Evolutionary conservation across 1,284 basidiomycete genomes (phyloP), one percentile per base, ranked within the genome.

Genomic region (Psilocybe mexicana): DNA sequence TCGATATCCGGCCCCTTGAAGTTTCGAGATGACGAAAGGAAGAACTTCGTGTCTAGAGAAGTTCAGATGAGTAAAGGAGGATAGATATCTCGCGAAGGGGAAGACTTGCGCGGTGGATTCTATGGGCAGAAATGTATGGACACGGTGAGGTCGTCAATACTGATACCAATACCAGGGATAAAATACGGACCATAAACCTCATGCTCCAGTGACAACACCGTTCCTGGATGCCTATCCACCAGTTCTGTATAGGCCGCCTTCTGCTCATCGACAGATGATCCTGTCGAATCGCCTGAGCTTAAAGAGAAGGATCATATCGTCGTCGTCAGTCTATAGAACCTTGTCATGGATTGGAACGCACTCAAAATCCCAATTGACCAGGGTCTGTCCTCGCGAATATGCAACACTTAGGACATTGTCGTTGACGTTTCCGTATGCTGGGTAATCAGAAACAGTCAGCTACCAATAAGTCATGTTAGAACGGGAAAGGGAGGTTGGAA

Each of bases 401-500:
- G 82, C 73, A 8, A 76, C 78, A 35, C 75, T 63, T 24, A 76
- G 70, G 1, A 81, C 79, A 3, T 73, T 67, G 63, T 82, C 73
- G 65, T 84, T 82, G 72, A 78, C 78, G 58, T 67, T 70, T 1
- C 83, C 82, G 67, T 77, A 84, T 10, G 76, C 73, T 56, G 25
- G 12, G n/a, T 3, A 8, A 33, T 8, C 5, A 33, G 30, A 33
- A 40, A 40, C n/a, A 11, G 38, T 40, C 10, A 40, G 4, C 38
- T 4, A 14, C 11, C 12, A 7, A 3, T 35, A 38, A 24, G 14
- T 14, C 49, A 36, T 14, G 4, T 18, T 38, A 6, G 28, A 28
- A 18, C 18, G 6, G 18, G 40, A 30, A 36, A 12, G 8, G 35
- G 8, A n/a, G 26, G 24, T 33, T 14, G n/a, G 18, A 18, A 18